A percentile compares a stretch with the other conserved stretches of the same genome.
Conservation (phyloP, 139 green algal species). For the Tetratostichococcus sp. region DNA sequence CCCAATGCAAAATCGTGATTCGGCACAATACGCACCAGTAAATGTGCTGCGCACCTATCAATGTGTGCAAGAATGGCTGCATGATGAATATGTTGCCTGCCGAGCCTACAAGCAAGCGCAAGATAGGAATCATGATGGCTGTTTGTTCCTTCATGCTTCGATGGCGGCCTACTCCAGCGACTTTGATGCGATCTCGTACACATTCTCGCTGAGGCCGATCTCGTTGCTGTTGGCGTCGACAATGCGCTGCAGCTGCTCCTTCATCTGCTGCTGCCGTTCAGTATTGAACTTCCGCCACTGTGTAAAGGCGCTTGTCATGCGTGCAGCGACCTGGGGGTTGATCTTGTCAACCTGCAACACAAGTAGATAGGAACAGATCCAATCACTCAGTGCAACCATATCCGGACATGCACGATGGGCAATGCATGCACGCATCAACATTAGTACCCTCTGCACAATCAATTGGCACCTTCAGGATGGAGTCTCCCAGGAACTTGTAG, state of each 20-base stretch:
- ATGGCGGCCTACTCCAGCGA: conserved; percentile 53
- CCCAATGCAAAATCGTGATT: too few species aligned
- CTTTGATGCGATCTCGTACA: conserved; percentile 93
- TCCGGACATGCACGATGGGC: too few species aligned
- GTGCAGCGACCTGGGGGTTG: conserved; percentile 86
- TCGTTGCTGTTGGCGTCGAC: conserved; percentile 23
- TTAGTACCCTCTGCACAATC: too few species aligned
- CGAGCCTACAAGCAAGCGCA: too few species aligned
- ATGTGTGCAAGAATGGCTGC: too few species aligned
- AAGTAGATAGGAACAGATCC: not conserved
- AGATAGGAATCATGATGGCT: too few species aligned
- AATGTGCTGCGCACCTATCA: too few species aligned
- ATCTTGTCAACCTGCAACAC: conserved; percentile 66
- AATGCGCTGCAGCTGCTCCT: conserved; percentile 81
- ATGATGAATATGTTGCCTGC: too few species aligned
- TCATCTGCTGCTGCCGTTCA: conserved; percentile 78
- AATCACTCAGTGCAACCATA: too few species aligned
- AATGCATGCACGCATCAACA: too few species aligned
- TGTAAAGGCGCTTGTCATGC: conserved; percentile 82
- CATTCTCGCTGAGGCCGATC: conserved; percentile 78
- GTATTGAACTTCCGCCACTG: conserved; percentile 80
- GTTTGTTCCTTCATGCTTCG: too few species aligned
- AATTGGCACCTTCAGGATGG: conserved; percentile 64
- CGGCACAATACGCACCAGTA: too few species aligned
- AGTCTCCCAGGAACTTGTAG: conserved; percentile 90